phyloP scores from a whole-genome alignment of 1,284 basidiomycete genomes.

The Melanopsichium pennsylvanicum region DNA sequence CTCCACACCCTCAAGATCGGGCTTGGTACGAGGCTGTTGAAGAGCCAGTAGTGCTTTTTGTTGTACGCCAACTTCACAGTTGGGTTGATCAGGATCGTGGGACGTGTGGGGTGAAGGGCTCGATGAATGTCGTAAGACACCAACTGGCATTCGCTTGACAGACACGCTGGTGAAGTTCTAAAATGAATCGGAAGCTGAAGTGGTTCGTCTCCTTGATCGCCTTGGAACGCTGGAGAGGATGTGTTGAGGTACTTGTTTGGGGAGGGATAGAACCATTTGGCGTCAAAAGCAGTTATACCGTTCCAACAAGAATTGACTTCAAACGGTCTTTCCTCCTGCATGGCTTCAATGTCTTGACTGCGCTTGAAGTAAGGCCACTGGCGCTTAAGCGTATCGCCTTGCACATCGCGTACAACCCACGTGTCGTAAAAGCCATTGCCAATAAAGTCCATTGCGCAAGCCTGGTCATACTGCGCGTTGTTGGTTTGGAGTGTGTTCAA shows the following conservation, averaged over 20 bases:
- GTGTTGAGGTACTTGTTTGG: too few species aligned
- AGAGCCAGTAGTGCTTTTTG: conserved; percentile 38
- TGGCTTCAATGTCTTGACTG: conserved; percentile 65
- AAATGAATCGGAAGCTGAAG: conserved; percentile 67
- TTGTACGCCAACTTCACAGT: conserved; percentile 50
- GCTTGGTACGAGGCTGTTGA: conserved; percentile 38
- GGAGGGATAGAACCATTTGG: conserved; percentile 67
- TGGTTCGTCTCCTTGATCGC: conserved; percentile 58
- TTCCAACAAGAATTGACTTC: conserved; percentile 73
- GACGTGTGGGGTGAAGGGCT: conserved; percentile 66
- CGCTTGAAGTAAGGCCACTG: conserved; percentile 71
- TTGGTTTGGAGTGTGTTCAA: conserved; percentile 70
- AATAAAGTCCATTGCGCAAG: conserved; percentile 71
- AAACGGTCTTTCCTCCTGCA: conserved; percentile 67
- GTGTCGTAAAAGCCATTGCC: conserved; percentile 70
- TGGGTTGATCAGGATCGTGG: conserved; percentile 70
- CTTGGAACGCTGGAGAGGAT: neutral
- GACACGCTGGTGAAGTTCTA: conserved; percentile 69
- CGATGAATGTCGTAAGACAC: conserved; percentile 72
- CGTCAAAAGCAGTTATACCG: conserved; percentile 70
- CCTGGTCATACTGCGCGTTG: conserved; percentile 71
- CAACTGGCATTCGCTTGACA: conserved; percentile 71
- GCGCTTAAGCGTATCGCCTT: conserved; percentile 67
- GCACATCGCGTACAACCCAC: conserved; percentile 48
- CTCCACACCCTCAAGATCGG: conserved; percentile 46